Evolutionary conservation across 179 eudicot genomes (phyloP).

Genomic region (Amaranthus tricolor): DNA sequence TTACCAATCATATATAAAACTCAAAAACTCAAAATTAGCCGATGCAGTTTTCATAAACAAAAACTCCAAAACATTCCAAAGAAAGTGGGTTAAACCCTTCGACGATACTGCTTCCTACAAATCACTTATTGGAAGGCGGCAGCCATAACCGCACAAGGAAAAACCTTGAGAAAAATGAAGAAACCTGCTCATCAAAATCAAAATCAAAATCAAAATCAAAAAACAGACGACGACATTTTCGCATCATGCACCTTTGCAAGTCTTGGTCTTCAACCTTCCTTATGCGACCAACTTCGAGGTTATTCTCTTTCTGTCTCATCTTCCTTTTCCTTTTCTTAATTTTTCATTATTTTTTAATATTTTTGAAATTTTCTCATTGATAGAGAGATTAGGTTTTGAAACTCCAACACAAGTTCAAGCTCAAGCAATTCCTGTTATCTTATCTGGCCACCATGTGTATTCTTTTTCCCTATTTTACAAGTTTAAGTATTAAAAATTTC

Average conservation of each 20-base stretch:
- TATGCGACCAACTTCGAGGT: conserved; percentile 88
- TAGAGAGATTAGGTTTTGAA: conserved; percentile 78
- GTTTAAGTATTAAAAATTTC: neutral
- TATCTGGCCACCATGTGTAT: conserved; percentile 90
- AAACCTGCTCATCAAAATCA: conserved; percentile 6
- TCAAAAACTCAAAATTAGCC: no score
- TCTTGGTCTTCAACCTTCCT: conserved; percentile 70
- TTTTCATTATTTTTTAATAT: neutral
- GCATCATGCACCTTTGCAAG: conserved; percentile 77
- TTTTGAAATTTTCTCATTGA: neutral
- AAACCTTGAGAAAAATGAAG: conserved; percentile 12
- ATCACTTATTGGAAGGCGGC: no score
- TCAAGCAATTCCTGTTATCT: conserved; percentile 79
- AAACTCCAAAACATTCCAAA: no score
- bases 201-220: conserved; percentile 6
- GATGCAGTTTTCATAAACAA: no score
- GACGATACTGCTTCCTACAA: no score
- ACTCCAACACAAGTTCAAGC: conserved; percentile 88
- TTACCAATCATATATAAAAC: no score
- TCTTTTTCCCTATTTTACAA: neutral
- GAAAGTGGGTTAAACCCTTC: no score
- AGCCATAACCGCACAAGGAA: no score
- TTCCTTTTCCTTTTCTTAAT: neutral
- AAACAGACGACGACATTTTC: conserved; percentile 38
- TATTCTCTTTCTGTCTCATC: conserved; percentile 10